phyloP scores from a whole-genome alignment of 305 asterid genomes.

The Coffea humblotiana region DNA sequence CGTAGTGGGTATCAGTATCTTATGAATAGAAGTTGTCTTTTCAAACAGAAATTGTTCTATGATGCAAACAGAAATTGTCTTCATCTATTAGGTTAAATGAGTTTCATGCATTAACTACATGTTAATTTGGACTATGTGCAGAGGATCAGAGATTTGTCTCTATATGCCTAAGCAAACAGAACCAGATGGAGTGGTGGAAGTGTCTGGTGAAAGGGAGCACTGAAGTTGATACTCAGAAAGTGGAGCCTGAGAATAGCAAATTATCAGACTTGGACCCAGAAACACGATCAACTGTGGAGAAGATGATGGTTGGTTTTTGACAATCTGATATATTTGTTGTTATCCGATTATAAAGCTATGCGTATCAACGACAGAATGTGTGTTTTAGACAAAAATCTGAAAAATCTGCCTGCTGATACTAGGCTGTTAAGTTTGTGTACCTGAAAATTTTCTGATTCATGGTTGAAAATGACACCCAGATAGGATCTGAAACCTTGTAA shows the following conservation, averaged over 20 bases:
- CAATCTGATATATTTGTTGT: neutral
- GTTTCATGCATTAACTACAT: neutral
- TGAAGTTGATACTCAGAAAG: slow-evolving; percentile 76
- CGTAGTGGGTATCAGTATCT: neutral
- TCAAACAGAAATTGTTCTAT: neutral
- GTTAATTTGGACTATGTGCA: slow-evolving; percentile 26
- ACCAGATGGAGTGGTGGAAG: slow-evolving; percentile 98
- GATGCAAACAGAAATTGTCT: neutral
- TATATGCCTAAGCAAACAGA: slow-evolving; percentile 68
- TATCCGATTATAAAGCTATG: neutral
- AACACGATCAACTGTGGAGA: slow-evolving; percentile 76
- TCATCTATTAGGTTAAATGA: neutral
- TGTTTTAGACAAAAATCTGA: neutral
- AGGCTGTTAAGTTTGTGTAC: neutral
- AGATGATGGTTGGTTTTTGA: slow-evolving; percentile 70
- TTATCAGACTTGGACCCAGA: slow-evolving; percentile 81
- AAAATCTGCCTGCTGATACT: neutral
- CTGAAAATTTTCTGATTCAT: neutral
- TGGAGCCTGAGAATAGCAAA: slow-evolving; percentile 83
- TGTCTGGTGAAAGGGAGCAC: slow-evolving; percentile 85
- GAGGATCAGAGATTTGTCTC: slow-evolving; percentile 84
- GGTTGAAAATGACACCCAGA: neutral
- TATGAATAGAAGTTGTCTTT: neutral
- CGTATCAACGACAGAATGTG: neutral
- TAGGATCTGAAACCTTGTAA: neutral